These are phyloP conservation scores for Dendrobium chrysotoxum DNA, from an alignment of 106 monocot genomes.

Conservation along the genomic window DNA sequence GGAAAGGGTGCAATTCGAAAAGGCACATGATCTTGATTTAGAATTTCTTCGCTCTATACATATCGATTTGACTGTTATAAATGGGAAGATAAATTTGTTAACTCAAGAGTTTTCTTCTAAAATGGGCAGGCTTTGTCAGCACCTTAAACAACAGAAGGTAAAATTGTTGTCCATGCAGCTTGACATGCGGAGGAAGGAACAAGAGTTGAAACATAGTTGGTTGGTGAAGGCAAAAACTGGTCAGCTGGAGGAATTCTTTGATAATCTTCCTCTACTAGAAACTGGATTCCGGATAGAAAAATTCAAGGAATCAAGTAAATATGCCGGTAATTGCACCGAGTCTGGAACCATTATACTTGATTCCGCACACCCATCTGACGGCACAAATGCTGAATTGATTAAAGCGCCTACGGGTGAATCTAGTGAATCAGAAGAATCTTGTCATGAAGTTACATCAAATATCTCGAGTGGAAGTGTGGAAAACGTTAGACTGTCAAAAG, in stretches of 20 bases:
- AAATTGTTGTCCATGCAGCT: constrained; percentile 33
- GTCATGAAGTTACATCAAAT: constrained; percentile 11
- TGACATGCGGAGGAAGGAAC: constrained; percentile 30
- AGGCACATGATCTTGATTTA: constrained; percentile 14
- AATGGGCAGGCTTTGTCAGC: constrained; percentile 25
- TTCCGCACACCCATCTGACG: constrained; percentile 12
- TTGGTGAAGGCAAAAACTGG: constrained; percentile 45
- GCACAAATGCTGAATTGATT: neutral
- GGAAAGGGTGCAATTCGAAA: constrained; percentile 24
- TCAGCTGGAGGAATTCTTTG: constrained; percentile 32
- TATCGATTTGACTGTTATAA: constrained; percentile 15
- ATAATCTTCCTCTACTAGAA: constrained; percentile 41
- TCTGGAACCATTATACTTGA: neutral
- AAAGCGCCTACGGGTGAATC: neutral
- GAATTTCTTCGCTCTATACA: constrained; percentile 13
- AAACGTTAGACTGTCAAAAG: neutral
- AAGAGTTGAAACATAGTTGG: constrained; percentile 34
- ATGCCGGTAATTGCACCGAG: neutral
- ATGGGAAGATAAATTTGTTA: constrained; percentile 20
- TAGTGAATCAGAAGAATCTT: constrained; percentile 6
- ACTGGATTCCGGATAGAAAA: constrained; percentile 37
- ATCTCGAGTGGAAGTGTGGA: constrained; percentile 6
- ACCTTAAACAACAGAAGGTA: constrained; percentile 26
- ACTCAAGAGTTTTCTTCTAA: constrained; percentile 33
- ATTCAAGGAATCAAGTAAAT: constrained; percentile 13